Conservation (phyloP, 2,329 filamentous ascomycete species). For the Westerdykella sp. region DNA sequence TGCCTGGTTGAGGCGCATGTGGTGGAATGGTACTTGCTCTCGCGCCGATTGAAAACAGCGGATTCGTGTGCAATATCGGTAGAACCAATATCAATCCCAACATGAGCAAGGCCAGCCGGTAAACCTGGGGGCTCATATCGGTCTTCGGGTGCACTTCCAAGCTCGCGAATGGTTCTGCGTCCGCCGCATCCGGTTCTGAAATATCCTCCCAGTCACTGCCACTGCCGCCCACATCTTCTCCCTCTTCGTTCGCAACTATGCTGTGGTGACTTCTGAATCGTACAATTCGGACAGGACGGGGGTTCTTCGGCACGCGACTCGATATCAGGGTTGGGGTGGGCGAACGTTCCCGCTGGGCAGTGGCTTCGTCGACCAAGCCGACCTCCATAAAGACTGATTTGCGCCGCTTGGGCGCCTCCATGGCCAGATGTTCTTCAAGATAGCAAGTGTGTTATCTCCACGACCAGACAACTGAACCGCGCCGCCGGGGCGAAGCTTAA, state of each 20-base stretch:
- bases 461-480: background rate
- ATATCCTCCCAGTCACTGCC: constrained; percentile 26
- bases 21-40: constrained; percentile 21
- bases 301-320: constrained; percentile 11
- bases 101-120: constrained; percentile 19
- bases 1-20: constrained; percentile 13
- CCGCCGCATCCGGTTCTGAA: constrained; percentile 20
- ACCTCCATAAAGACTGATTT: constrained; percentile 35
- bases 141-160: constrained; percentile 3
- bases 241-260: constrained; percentile 16
- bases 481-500: too few relatives aligned
- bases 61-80: constrained; percentile 27
- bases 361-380: constrained; percentile 32
- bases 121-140: constrained; percentile 15
- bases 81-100: constrained; percentile 14
- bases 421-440: constrained; percentile 20
- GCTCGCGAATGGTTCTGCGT: constrained; percentile 4
- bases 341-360: constrained; percentile 22
- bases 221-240: constrained; percentile 11
- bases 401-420: constrained; percentile 15
- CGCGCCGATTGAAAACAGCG: constrained; percentile 21
- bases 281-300: constrained; percentile 23
- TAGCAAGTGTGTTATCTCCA: constrained; percentile 19
- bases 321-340: constrained; percentile 21
- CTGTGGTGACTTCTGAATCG: constrained; percentile 30